Base-by-base conservation (phyloP, 176 grass and related monocot genomes). In the Bromus sterilis region DNA sequence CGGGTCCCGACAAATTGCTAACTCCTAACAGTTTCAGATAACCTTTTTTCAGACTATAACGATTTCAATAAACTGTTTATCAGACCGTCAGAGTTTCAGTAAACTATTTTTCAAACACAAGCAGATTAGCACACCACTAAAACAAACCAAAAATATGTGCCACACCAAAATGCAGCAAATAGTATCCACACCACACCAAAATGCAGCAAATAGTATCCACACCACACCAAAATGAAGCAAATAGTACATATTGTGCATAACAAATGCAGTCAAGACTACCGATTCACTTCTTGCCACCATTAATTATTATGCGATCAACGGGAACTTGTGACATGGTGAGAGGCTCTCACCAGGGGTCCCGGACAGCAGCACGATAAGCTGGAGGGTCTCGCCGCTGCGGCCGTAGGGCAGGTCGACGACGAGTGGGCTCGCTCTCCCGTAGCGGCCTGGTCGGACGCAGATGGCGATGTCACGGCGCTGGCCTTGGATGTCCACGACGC, bases 391-490 rank as follows among this genome's bases (percentile, higher is more conserved):
- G 9, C 2, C 8, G 15, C 32, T 1, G 59, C 59, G 14, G 55
- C 18, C 37, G 7, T 7, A 10, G 49, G 66, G 83, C 42, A 85
- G 66, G 67, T 85, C 57, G 13, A 15, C 55, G 58, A 37, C 26
- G 57, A 86, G 77, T 34, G 84, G 84, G 21, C 43, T 86, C 12
- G 66, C 34, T 58, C 58, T 70, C 28, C 77, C 84, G 29, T 21
- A 32, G 57, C 5, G 21, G 58, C 84, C 84, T 0, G 57, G 32
- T 32, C 48, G 34, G 5, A 80, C 58, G 29, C 69, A 86, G 43
- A 86, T 7, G 46, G 2, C 18, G 30, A 62, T 13, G 78, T 9
- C 4, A 20, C 49, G 49, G 49, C 49, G 49, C 49, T 53, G 49
- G 49, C 49, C 49, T 6, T 30, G 55, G 26, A 7, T 11, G 59